Conservation (phyloP, 345 rosid genomes). For the Salix suchowensis region DNA sequence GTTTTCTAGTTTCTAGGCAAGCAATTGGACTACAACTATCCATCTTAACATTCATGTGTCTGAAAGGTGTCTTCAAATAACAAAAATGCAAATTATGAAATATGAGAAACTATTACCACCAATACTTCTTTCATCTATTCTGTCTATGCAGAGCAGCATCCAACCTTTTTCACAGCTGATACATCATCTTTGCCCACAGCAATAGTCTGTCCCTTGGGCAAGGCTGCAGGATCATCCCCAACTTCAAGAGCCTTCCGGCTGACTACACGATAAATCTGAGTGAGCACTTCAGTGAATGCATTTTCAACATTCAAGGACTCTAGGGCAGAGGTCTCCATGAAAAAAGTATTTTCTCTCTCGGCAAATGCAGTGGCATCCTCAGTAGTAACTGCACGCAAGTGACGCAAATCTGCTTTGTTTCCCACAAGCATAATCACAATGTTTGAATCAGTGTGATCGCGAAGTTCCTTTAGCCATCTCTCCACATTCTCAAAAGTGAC, state of each 20-base stretch:
- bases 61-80: not conserved
- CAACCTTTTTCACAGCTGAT: slow-evolving; percentile 28
- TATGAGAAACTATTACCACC: not conserved
- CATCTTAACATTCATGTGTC: not conserved
- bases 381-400: slow-evolving; percentile 19
- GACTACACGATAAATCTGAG: slow-evolving; percentile 23
- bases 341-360: slow-evolving; percentile 22
- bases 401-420: slow-evolving; percentile 28
- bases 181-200: slow-evolving; percentile 23
- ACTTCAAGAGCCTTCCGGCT: slow-evolving; percentile 26
- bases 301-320: slow-evolving; percentile 27
- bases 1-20: not conserved
- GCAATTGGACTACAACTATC: not conserved
- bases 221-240: slow-evolving; percentile 24
- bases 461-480: slow-evolving; percentile 31
- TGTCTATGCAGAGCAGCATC: slow-evolving; percentile 21
- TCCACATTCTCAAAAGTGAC: slow-evolving; percentile 29
- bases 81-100: not conserved
- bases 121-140: not conserved
- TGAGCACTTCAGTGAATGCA: slow-evolving; percentile 24
- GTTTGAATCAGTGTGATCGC: slow-evolving; percentile 25
- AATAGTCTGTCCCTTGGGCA: slow-evolving; percentile 28
- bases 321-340: slow-evolving; percentile 26
- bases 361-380: slow-evolving; percentile 27
- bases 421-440: slow-evolving; percentile 29